These are phyloP conservation scores for Talaromyces sp. DNA, from an alignment of 2,329 filamentous ascomycete species.

Conservation along the genomic window DNA sequence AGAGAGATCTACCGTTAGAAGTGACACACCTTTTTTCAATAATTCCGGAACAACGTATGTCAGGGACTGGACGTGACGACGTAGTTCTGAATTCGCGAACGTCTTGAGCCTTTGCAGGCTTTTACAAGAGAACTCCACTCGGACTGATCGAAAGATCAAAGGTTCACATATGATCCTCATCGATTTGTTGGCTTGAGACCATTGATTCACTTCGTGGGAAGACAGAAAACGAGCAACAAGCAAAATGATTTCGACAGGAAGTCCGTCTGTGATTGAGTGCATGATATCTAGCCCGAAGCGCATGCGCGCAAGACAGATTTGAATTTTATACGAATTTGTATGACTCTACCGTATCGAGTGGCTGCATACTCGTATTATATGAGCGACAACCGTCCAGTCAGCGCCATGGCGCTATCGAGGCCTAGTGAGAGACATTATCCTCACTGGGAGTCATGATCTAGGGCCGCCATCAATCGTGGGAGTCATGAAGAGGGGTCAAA, in stretches of 20 bases:
- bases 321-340: too few species aligned
- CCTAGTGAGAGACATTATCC: neutral
- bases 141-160: neutral
- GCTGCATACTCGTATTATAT: too few species aligned
- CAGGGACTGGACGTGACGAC: neutral
- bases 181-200: neutral
- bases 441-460: neutral
- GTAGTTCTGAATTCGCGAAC: neutral
- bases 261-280: neutral
- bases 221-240: neutral
- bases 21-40: neutral
- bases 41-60: neutral
- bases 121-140: neutral
- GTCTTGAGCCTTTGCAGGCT: neutral
- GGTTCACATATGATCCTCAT: neutral
- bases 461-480: too few species aligned
- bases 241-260: neutral
- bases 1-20: too few species aligned
- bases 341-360: too few species aligned
- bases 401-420: neutral
- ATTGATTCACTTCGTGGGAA: neutral
- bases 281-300: neutral
- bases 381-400: neutral
- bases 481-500: too few species aligned
- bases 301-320: neutral